Evolutionary conservation across 78 protist species (phyloP).

Genomic region (Isochrysis galbana): DNA sequence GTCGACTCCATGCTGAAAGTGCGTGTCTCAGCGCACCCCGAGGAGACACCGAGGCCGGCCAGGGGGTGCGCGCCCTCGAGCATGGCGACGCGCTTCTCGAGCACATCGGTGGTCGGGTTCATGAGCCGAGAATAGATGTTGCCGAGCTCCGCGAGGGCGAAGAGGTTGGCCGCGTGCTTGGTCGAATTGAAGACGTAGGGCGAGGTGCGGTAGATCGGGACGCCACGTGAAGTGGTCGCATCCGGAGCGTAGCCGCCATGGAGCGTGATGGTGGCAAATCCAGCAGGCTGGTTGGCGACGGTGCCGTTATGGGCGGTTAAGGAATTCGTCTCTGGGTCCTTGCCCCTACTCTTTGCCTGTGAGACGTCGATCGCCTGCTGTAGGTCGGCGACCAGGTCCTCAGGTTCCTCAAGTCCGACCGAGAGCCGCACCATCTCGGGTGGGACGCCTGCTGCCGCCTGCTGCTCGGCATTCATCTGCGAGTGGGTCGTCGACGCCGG

Average conservation of each 20-base stretch:
- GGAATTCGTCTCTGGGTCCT: too few species aligned
- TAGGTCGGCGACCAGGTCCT: constrained; percentile 67
- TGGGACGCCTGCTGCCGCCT: constrained; percentile 48
- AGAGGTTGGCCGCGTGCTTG: neutral
- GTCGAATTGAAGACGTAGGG: neutral
- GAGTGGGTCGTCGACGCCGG: constrained; percentile 72
- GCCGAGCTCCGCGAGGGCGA: constrained; percentile 31
- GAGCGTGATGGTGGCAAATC: too few species aligned
- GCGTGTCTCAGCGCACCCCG: too few species aligned
- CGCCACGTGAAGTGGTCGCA: too few species aligned
- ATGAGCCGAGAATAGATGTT: constrained; percentile 51
- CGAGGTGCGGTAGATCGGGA: neutral
- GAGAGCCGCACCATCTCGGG: constrained; percentile 64
- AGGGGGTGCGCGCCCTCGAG: constrained; percentile 31
- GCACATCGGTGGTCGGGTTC: constrained; percentile 51
- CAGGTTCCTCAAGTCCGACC: constrained; percentile 69
- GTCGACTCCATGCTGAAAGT: too few species aligned
- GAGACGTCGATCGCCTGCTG: constrained; percentile 42
- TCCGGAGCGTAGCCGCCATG: too few species aligned
- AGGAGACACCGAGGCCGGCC: constrained; percentile 1
- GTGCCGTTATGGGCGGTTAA: too few species aligned
- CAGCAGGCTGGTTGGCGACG: too few species aligned
- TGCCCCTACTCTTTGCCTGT: too few species aligned
- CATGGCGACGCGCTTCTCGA: constrained; percentile 39
- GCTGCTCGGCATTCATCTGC: constrained; percentile 58